Conservation (phyloP, 148 eudicot genomes). For the Rhododendron ferrugineum region DNA sequence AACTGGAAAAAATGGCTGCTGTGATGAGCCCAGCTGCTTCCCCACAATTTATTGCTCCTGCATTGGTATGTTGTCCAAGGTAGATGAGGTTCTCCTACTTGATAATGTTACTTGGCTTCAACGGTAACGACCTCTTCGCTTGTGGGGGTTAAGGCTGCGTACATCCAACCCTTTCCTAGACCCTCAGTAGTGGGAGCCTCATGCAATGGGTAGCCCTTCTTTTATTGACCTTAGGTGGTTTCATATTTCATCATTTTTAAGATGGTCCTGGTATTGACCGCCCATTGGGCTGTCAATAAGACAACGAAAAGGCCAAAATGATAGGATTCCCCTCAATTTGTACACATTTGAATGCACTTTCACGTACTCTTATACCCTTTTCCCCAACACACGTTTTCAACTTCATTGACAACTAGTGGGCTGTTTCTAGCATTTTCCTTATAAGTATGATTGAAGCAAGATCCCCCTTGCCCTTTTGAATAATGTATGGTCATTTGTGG, state of each 20-base stretch:
- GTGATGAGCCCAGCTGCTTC: neutral
- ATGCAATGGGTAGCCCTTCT: neutral
- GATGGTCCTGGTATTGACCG: neutral
- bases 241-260: neutral
- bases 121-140: neutral
- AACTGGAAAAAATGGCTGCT: neutral
- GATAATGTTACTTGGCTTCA: neutral
- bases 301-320: neutral
- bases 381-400: neutral
- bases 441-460: neutral
- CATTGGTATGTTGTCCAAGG: conserved; percentile 8
- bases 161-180: neutral
- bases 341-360: neutral
- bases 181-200: neutral
- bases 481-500: neutral
- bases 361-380: neutral
- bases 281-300: neutral
- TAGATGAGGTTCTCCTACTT: neutral
- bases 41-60: neutral
- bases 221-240: neutral
- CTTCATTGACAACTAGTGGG: neutral
- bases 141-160: neutral
- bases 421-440: neutral
- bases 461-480: neutral
- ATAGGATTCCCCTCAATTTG: neutral